Evolutionary conservation across 495 filamentous ascomycete species (phyloP).

Genomic region (Terfezia boudieri): DNA sequence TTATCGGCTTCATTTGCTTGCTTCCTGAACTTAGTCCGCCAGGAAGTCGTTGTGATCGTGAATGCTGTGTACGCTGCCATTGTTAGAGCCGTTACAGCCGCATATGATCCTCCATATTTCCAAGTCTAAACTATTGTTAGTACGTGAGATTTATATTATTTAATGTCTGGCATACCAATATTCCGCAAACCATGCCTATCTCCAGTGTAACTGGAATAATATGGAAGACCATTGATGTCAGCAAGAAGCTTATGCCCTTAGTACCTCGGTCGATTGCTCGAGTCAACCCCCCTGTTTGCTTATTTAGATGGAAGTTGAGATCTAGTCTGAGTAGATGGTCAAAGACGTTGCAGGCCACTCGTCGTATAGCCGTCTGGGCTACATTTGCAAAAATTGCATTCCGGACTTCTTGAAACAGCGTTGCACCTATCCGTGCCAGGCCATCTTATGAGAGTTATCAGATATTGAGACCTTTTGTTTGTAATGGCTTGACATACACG

Average conservation of each 20-base stretch:
- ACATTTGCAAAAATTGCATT: constrained; percentile 96
- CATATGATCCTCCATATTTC: constrained; percentile 80
- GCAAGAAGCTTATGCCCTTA: constrained; percentile 88
- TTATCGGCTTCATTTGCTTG: constrained; percentile 93
- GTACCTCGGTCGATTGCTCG: constrained; percentile 91
- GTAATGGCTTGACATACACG: constrained; percentile 30
- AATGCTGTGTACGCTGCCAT: constrained; percentile 90
- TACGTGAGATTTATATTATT: neutral
- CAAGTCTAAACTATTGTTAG: constrained; percentile 40
- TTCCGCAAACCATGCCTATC: constrained; percentile 87
- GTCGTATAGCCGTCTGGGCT: constrained; percentile 84
- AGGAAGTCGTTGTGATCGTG: constrained; percentile 84
- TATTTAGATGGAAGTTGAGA: constrained; percentile 76
- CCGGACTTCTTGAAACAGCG: constrained; percentile 69
- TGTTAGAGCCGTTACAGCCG: constrained; percentile 68
- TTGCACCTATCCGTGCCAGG: constrained; percentile 62
- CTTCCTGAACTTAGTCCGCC: constrained; percentile 88
- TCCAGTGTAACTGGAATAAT: constrained; percentile 84
- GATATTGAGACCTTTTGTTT: constrained; percentile 1
- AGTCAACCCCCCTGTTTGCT: constrained; percentile 85
- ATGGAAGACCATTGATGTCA: constrained; percentile 97
- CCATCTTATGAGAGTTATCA: constrained; percentile 34
- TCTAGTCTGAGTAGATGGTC: constrained; percentile 73
- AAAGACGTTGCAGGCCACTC: constrained; percentile 79
- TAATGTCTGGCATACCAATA: constrained; percentile 28